Conservation (phyloP, 2,329 filamentous ascomycete species). For the Parascedosporium putredinis region DNA sequence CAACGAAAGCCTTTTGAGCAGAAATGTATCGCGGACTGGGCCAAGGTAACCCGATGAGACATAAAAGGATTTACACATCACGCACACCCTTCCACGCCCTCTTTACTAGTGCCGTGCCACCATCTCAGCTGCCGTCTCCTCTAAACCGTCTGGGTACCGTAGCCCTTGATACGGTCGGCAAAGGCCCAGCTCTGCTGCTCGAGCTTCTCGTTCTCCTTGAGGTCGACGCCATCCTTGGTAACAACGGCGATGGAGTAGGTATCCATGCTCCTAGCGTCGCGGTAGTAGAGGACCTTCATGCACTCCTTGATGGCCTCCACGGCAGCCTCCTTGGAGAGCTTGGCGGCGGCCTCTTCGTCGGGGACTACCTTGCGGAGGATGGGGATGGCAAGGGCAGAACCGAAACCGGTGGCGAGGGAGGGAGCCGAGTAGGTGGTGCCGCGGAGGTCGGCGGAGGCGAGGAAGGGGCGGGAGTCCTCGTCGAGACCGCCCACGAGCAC, state of each 20-base stretch:
- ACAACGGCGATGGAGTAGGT: constrained; percentile 85
- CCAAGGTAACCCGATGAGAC: too few species aligned
- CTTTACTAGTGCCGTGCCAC: too few species aligned
- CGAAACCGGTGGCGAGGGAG: constrained; percentile 86
- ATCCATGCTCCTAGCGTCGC: constrained; percentile 87
- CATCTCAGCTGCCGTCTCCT: not conserved
- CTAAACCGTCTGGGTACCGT: constrained; percentile 71
- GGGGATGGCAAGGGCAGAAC: constrained; percentile 84
- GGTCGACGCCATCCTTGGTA: constrained; percentile 76
- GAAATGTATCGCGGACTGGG: too few species aligned
- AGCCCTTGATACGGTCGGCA: constrained; percentile 87
- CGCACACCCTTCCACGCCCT: too few species aligned
- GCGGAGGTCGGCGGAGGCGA: constrained; percentile 82
- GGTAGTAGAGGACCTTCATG: constrained; percentile 97
- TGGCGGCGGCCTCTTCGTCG: constrained; percentile 66
- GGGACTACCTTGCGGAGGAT: constrained; percentile 77
- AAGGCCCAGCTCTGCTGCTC: constrained; percentile 98
- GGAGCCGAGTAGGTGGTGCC: constrained; percentile 86
- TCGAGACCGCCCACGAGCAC: constrained; percentile 85
- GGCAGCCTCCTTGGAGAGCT: constrained; percentile 67
- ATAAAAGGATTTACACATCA: too few species aligned
- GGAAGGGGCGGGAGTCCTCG: constrained; percentile 69
- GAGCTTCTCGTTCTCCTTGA: constrained; percentile 76
- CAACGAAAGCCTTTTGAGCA: too few species aligned
- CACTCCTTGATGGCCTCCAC: constrained; percentile 77